Percentiles rank a stretch among this genome's conserved stretches.
Conservation (phyloP, 2,329 filamentous ascomycete species). For the Epichloe gansuensis region DNA sequence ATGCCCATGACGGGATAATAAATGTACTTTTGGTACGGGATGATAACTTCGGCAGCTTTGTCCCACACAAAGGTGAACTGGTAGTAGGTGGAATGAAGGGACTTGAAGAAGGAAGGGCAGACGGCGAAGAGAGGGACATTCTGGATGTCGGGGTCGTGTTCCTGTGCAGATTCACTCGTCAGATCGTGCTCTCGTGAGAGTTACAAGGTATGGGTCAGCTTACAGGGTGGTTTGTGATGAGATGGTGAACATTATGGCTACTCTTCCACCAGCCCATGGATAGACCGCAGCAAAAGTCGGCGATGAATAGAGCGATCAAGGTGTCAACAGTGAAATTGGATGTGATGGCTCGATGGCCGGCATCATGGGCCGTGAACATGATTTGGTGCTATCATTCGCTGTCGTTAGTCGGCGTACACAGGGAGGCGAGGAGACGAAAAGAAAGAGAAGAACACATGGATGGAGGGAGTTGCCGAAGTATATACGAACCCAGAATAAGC, state of each 20-base stretch:
- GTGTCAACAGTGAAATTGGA: slow-evolving; percentile 46
- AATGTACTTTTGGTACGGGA: slow-evolving; percentile 51
- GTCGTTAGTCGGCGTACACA: slow-evolving; percentile 8
- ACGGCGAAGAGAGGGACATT: slow-evolving; percentile 60
- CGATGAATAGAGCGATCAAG: slow-evolving; percentile 49
- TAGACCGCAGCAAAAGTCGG: slow-evolving; percentile 53
- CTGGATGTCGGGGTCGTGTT: slow-evolving; percentile 49
- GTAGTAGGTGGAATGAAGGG: slow-evolving; percentile 53
- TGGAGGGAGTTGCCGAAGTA: not conserved
- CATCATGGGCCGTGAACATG: slow-evolving; percentile 57
- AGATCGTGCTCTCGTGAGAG: not conserved
- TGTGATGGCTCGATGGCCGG: slow-evolving; percentile 51
- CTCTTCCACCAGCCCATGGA: slow-evolving; percentile 61
- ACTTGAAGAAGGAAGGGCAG: slow-evolving; percentile 52
- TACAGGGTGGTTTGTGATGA: slow-evolving; percentile 50
- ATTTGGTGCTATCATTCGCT: slow-evolving; percentile 42
- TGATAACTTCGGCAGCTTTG: slow-evolving; percentile 42
- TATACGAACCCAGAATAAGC: slow-evolving; percentile 44
- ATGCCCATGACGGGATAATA: slow-evolving; percentile 59
- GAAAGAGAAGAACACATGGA: not conserved
- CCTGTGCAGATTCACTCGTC: slow-evolving; percentile 16
- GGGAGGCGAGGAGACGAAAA: too few species aligned
- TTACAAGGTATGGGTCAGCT: not conserved
- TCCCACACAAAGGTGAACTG: slow-evolving; percentile 54
- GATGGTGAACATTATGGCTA: slow-evolving; percentile 56